Conservation (phyloP, 2,329 filamentous ascomycete species). For the Sporothrix variecibatus region DNA sequence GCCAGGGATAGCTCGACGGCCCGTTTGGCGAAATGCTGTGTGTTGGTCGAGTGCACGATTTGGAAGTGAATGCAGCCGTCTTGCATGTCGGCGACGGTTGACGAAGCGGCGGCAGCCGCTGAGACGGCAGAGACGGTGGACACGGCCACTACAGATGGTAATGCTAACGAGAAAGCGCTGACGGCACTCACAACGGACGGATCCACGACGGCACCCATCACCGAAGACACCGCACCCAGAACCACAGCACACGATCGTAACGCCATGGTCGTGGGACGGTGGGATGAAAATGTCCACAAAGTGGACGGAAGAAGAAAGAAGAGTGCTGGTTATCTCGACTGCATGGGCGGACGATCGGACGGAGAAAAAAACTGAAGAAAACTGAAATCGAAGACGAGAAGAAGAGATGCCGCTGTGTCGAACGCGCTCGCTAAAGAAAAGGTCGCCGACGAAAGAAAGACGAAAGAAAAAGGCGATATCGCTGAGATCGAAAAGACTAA, state of each 20-base stretch:
- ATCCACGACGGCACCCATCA: neutral
- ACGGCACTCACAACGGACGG: neutral
- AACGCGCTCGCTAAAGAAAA: slow-evolving; percentile 23
- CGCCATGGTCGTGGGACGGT: slow-evolving; percentile 8
- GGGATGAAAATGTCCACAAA: neutral
- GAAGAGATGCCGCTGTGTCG: slow-evolving; percentile 15
- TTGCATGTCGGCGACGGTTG: slow-evolving; percentile 21
- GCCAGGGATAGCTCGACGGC: slow-evolving; percentile 49
- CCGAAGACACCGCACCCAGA: neutral
- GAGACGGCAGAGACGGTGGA: neutral
- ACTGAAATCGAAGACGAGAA: neutral
- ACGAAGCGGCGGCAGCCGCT: neutral
- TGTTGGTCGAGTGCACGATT: slow-evolving; percentile 48
- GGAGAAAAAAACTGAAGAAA: neutral
- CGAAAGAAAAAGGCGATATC: neutral
- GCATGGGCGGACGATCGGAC: slow-evolving; percentile 14
- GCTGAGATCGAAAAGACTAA: neutral
- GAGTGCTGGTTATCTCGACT: slow-evolving; percentile 19
- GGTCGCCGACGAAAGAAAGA: neutral
- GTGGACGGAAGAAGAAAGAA: neutral
- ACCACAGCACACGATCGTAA: slow-evolving; percentile 8
- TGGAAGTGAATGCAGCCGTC: slow-evolving; percentile 44
- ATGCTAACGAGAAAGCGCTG: neutral
- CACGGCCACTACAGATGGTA: no score
- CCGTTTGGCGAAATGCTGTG: slow-evolving; percentile 44